phyloP scores from a whole-genome alignment of 2,329 filamentous ascomycete genomes.

The Aureobasidium sp. region DNA sequence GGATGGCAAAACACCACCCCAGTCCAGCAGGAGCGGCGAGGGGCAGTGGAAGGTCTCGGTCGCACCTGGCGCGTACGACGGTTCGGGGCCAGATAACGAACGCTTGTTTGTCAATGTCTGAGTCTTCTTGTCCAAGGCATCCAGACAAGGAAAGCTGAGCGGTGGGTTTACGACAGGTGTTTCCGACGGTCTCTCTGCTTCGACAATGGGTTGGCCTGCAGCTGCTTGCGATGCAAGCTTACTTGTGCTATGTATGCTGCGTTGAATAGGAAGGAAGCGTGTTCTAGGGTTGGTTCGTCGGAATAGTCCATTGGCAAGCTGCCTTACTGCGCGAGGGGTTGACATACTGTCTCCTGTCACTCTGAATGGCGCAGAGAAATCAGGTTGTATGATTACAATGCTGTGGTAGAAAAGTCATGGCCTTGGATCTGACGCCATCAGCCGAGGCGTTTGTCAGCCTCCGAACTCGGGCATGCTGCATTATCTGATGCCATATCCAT shows the following conservation, averaged over 20 bases:
- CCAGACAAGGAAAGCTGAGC: slow-evolving; percentile 83
- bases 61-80: slow-evolving; percentile 85
- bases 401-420: not conserved
- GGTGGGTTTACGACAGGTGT: slow-evolving; percentile 62
- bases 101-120: slow-evolving; percentile 63
- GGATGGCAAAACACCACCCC: slow-evolving; percentile 84
- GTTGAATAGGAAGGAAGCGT: slow-evolving; percentile 16
- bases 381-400: not conserved
- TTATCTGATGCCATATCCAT: not conserved
- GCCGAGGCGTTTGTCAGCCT: slow-evolving; percentile 2
- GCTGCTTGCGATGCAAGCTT: slow-evolving; percentile 20
- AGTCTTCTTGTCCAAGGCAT: slow-evolving; percentile 68
- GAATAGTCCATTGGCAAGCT: slow-evolving; percentile 14
- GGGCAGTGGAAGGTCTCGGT: slow-evolving; percentile 69
- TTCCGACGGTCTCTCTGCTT: slow-evolving; percentile 23
- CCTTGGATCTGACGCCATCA: slow-evolving; percentile 5
- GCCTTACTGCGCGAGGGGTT: slow-evolving; percentile 8
- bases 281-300: slow-evolving; percentile 21
- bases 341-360: not conserved
- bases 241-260: slow-evolving; percentile 9
- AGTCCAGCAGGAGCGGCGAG: slow-evolving; percentile 76
- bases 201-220: slow-evolving; percentile 20
- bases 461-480: slow-evolving; percentile 2
- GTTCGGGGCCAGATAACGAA: slow-evolving; percentile 71
- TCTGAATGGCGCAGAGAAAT: not conserved